These are phyloP conservation scores for Imleria badia DNA, from an alignment of 768 basidiomycete species.

Conservation along the genomic window DNA sequence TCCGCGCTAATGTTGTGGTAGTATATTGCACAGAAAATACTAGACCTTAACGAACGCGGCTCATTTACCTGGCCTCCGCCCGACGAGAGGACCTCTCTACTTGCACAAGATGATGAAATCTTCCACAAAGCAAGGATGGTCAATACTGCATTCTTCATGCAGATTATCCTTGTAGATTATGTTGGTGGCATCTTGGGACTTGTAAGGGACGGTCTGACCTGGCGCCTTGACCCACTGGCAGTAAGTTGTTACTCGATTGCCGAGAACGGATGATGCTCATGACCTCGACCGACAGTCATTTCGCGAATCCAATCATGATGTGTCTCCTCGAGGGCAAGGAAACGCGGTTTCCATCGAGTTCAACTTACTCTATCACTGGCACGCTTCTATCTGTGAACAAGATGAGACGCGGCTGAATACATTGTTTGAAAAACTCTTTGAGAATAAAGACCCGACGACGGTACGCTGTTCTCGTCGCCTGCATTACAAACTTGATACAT, in stretches of 20 bases:
- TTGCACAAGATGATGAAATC: slow-evolving; percentile 70
- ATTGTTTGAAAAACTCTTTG: slow-evolving; percentile 46
- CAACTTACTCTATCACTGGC: slow-evolving; percentile 62
- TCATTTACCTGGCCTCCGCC: slow-evolving; percentile 36
- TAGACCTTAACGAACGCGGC: slow-evolving; percentile 66
- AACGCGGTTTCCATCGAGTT: slow-evolving; percentile 80
- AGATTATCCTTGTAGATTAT: slow-evolving; percentile 69
- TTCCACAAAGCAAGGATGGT: slow-evolving; percentile 72
- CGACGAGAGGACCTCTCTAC: slow-evolving; percentile 20
- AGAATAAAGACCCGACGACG: slow-evolving; percentile 38
- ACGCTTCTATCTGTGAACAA: slow-evolving; percentile 53
- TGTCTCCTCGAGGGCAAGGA: slow-evolving; percentile 66
- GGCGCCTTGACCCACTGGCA: slow-evolving; percentile 70
- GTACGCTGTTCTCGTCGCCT: slow-evolving; percentile 27
- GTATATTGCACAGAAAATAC: slow-evolving; percentile 68
- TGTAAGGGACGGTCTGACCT: slow-evolving; percentile 57
- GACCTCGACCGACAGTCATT: slow-evolving; percentile 38
- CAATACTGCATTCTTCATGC: slow-evolving; percentile 71
- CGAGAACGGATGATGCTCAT: background rate
- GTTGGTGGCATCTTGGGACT: slow-evolving; percentile 73
- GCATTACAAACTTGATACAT: background rate
- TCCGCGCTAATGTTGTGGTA: slow-evolving; percentile 28
- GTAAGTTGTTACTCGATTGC: slow-evolving; percentile 31
- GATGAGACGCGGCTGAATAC: slow-evolving; percentile 57
- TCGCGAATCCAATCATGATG: slow-evolving; percentile 49